Percentiles rank a stretch among this genome's conserved stretches.
phyloP scores from a whole-genome alignment of 495 filamentous ascomycete species.

The Hypoxylon lenormandii region DNA sequence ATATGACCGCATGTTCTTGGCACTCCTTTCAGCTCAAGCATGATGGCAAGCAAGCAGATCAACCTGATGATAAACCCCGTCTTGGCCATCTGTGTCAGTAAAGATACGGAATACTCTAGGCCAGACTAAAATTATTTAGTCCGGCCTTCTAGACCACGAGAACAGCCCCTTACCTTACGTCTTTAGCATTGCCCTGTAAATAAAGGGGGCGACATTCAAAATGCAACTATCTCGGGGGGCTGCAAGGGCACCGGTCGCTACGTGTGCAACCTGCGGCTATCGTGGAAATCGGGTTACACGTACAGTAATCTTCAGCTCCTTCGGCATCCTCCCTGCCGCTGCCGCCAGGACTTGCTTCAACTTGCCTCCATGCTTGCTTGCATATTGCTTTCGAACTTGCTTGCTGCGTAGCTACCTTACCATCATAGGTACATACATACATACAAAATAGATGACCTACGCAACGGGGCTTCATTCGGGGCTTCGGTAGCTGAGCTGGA shows the following conservation, averaged over 20 bases:
- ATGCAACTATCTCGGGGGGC: slow-evolving; percentile 4
- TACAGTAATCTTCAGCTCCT: slow-evolving; percentile 43
- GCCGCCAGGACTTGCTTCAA: slow-evolving; percentile 6
- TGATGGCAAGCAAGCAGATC: not conserved
- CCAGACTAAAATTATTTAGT: not conserved
- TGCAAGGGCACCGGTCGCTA: slow-evolving; percentile 17
- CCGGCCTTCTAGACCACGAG: not conserved
- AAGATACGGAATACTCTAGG: not conserved
- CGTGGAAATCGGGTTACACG: slow-evolving; percentile 37
- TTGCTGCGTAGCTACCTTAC: not conserved
- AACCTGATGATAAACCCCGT: not conserved
- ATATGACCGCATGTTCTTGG: slow-evolving; percentile 7
- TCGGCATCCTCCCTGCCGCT: slow-evolving; percentile 34
- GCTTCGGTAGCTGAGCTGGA: slow-evolving; percentile 8
- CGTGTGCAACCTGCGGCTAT: slow-evolving; percentile 36
- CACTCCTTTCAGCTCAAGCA: not conserved
- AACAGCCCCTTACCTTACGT: slow-evolving; percentile 7
- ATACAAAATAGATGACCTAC: not conserved
- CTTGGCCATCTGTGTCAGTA: not conserved
- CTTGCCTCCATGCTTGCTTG: no score
- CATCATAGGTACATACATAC: not conserved
- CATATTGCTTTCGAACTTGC: not conserved
- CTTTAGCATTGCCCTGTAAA: not conserved
- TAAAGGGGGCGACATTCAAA: not conserved
- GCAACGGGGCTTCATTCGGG: slow-evolving; percentile 12